These are phyloP conservation scores for Begonia fuchsioides DNA, from an alignment of 306 rosid genomes.

Conservation along the genomic window DNA sequence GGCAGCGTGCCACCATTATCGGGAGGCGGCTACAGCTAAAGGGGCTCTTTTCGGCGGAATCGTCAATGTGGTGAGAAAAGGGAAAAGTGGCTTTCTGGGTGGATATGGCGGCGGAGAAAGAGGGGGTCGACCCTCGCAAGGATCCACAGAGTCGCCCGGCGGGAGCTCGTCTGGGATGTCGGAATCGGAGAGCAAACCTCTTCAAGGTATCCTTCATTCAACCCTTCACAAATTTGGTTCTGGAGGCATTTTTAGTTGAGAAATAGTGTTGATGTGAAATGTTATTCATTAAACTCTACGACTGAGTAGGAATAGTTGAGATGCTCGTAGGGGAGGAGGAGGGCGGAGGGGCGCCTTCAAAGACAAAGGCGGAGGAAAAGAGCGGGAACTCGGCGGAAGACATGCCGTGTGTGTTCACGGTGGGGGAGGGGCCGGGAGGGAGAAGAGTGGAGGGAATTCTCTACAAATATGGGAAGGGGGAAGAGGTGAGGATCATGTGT, in stretches of 20 bases:
- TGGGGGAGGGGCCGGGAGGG: slow-evolving; percentile 77
- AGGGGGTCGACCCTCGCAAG: slow-evolving; percentile 38
- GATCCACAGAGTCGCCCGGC: slow-evolving; percentile 58
- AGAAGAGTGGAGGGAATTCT: slow-evolving; percentile 75
- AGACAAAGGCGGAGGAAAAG: no score
- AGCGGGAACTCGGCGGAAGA: slow-evolving; percentile 59
- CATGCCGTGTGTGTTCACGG: slow-evolving; percentile 90
- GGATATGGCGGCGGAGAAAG: slow-evolving; percentile 22
- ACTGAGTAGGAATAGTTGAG: no score
- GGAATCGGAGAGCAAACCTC: slow-evolving; percentile 63
- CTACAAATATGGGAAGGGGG: slow-evolving; percentile 78
- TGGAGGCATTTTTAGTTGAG: no score
- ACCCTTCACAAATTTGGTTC: no score
- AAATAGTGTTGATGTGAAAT: no score
- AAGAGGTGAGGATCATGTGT: slow-evolving; percentile 95
- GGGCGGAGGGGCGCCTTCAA: no score
- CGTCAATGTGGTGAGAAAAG: slow-evolving; percentile 21
- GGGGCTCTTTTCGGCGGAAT: slow-evolving; percentile 26
- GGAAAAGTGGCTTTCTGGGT: slow-evolving; percentile 15
- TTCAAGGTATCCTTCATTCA: slow-evolving; percentile 4
- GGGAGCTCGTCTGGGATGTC: slow-evolving; percentile 80
- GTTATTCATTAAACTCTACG: no score
- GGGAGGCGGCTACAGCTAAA: slow-evolving; percentile 19
- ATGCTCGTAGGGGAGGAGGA: slow-evolving; percentile 6
- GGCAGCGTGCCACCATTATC: no score